phyloP scores from a whole-genome alignment of 805 yeast species.

The Hemisphaericaspora nanyangensis region DNA sequence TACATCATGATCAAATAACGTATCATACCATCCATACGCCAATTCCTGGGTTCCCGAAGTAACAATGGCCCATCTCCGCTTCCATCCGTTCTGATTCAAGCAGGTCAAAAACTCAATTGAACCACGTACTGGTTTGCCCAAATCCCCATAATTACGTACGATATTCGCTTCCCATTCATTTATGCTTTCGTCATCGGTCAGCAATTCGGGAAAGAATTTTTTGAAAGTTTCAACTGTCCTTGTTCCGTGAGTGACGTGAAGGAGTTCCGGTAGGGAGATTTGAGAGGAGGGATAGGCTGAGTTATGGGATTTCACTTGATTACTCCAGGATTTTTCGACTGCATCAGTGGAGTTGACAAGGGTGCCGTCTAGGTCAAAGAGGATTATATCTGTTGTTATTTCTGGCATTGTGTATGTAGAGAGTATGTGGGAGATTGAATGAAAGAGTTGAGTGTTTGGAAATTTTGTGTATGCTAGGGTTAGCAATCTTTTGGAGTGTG shows the following conservation, averaged over 20 bases:
- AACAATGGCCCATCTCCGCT: slow-evolving; percentile 16
- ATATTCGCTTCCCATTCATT: slow-evolving; percentile 11
- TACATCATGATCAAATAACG: slow-evolving; percentile 5
- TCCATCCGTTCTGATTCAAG: slow-evolving; percentile 4
- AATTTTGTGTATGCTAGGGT: no score
- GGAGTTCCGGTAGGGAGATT: slow-evolving; percentile 9
- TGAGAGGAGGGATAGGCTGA: slow-evolving; percentile 9
- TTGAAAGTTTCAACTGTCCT: slow-evolving; percentile 13
- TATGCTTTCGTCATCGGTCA: slow-evolving; percentile 5
- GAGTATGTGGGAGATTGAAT: no score
- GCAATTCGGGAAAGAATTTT: slow-evolving; percentile 12
- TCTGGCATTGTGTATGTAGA: no score
- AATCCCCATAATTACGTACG: slow-evolving; percentile 14
- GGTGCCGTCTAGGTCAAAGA: slow-evolving; percentile 20
- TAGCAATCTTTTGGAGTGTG: no score
- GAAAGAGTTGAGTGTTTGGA: no score
- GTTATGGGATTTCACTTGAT: slow-evolving; percentile 12
- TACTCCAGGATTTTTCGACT: slow-evolving; percentile 15
- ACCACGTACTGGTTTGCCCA: slow-evolving; percentile 14
- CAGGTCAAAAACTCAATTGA: slow-evolving; percentile 7
- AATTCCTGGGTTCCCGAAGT: slow-evolving; percentile 17
- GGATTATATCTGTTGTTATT: slow-evolving; percentile 6
- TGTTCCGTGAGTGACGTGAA: slow-evolving; percentile 15
- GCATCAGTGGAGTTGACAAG: slow-evolving; percentile 15
- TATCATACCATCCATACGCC: slow-evolving; percentile 17